Base-by-base conservation (phyloP, 2,329 filamentous ascomycete genomes). In the Fusarium graminum region DNA sequence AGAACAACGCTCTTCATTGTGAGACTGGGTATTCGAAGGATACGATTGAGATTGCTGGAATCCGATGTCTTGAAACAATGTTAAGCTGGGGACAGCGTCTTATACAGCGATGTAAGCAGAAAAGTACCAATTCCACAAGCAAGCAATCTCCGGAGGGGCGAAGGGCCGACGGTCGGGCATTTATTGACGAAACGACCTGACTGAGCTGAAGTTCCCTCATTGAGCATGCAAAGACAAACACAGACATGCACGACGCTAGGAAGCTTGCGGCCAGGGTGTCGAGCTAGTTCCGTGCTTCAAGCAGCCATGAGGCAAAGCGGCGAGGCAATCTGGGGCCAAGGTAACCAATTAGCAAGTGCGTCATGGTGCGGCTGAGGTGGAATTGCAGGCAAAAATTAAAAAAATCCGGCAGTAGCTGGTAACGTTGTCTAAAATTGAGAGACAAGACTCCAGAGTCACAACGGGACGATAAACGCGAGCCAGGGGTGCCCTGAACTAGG, bases 1-100 rank as follows among this genome's bases (percentile, higher is more conserved):
- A 75, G 45, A 41, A 70, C 22, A 22, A 50, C 47, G 16, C 50
- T 34, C 65, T 74, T 73, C 73, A 74, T 75, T 50, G 14, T 65
- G 69, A 47, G 45, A 57, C 22, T 38, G 36, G 16, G 12, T 38
- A 50, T 41, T 47, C 52, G 41, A 52, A 7, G 19, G 61, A 26
- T 16, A 12, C 46, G 9, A 16, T n/a, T 36, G 16, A 34, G 30
- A 34, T 32, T 43, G 49, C 25, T 56, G 38, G 13, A 51, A 28
- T 46, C 59, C 29, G 45, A 45, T 45, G 29, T 54, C 29, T 61
- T 29, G 41, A 32, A 42, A 38, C 34, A 25, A 53, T 42, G 47
- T 19, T 36, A 28, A 56, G 34, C 43, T 19, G 44, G 16, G 22
- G 36, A 49, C 57, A 56, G 34, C 55, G 41, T 52, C 54, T 62